These are phyloP conservation scores for Xylaria digitata DNA, from an alignment of 2,329 filamentous ascomycete genomes.

Conservation along the genomic window DNA sequence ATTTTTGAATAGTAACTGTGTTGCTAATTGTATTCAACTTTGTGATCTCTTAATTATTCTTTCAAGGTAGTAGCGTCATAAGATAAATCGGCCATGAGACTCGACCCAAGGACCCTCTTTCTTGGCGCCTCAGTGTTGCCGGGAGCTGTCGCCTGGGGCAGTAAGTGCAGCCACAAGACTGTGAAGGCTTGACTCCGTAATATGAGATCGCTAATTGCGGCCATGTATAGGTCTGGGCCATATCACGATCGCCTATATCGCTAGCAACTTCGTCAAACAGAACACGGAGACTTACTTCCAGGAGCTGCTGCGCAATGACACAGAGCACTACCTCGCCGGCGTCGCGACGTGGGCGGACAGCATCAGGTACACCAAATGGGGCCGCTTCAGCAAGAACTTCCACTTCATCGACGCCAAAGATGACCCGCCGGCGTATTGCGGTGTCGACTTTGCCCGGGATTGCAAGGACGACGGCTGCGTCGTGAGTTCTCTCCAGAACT, in stretches of 20 bases:
- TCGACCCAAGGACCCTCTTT: conserved; percentile 43
- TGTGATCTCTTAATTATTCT: not conserved
- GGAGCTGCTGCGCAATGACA: conserved; percentile 64
- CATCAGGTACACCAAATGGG: conserved; percentile 72
- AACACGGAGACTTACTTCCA: conserved; percentile 68
- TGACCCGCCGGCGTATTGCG: conserved; percentile 67
- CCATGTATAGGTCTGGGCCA: conserved; percentile 68
- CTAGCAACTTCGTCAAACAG: conserved; percentile 68
- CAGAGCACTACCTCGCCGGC: conserved; percentile 68
- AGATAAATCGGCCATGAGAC: conserved; percentile 47
- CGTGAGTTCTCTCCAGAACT: conserved; percentile 69
- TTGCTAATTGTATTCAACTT: conserved; percentile 10
- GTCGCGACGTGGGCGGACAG: conserved; percentile 76
- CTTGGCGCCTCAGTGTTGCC: conserved; percentile 51
- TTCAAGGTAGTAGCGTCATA: conserved; percentile 5
- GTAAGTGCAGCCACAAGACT: conserved; percentile 48
- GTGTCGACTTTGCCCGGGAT: conserved; percentile 70
- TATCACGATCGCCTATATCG: conserved; percentile 73
- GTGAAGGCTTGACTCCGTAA: not conserved
- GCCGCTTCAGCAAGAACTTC: conserved; percentile 69
- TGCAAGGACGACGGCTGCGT: conserved; percentile 73
- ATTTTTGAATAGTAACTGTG: not conserved
- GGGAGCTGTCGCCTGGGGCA: conserved; percentile 56
- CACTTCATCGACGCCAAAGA: conserved; percentile 79
- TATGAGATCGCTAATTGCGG: conserved; percentile 31